Evolutionary conservation across 2,329 filamentous ascomycete genomes (phyloP).

Genomic region (Epichloe gansuensis): DNA sequence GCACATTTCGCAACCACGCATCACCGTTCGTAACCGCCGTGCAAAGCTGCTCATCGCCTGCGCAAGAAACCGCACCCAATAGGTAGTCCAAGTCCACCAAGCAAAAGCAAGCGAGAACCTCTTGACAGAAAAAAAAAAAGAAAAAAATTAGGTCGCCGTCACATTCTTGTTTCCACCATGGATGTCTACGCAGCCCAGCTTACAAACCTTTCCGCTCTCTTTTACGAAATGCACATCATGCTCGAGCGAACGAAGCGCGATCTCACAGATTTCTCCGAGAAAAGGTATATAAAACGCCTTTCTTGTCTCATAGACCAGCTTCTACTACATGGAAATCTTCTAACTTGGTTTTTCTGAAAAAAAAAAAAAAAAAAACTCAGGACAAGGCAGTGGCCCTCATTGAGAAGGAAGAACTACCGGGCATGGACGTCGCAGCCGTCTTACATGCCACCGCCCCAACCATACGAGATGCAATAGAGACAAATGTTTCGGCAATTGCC

Average conservation of each 20-base stretch:
- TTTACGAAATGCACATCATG: background rate
- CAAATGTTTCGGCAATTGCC: background rate
- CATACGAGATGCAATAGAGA: background rate
- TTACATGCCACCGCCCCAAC: background rate
- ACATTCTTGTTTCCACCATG: background rate
- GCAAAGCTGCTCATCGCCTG: background rate
- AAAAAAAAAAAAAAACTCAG: background rate
- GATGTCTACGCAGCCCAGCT: background rate
- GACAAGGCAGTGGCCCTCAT: background rate
- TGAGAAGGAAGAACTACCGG: background rate
- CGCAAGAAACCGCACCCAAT: too few relatives aligned
- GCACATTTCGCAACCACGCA: background rate
- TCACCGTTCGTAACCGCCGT: background rate
- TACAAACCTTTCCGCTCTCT: background rate
- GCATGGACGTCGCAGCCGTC: background rate
- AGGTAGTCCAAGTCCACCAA: too few relatives aligned
- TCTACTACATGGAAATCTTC: too few relatives aligned
- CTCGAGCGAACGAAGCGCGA: background rate
- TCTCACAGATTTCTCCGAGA: background rate
- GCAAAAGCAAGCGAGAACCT: too few relatives aligned
- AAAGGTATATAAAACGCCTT: background rate
- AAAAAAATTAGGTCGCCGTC: background rate
- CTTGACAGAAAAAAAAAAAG: too few relatives aligned
- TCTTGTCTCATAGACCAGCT: too few relatives aligned
- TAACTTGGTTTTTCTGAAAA: too few relatives aligned